Percentiles rank a stretch among this genome's conserved stretches.
Evolutionary conservation across 2,329 filamentous ascomycete species (phyloP).

Genomic region (Fusarium globosum): DNA sequence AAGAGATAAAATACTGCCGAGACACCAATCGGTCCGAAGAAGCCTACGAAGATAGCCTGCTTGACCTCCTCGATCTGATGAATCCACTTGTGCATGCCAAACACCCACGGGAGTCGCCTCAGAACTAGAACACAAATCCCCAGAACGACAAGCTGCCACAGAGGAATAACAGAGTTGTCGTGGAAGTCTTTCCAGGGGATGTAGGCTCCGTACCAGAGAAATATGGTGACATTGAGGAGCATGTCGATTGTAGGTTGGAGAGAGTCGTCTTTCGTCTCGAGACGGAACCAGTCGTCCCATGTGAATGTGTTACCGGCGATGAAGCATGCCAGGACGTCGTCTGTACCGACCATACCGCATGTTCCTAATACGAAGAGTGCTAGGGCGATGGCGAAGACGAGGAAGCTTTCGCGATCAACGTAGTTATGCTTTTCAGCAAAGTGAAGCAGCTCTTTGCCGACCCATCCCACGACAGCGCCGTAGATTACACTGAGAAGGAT

Average conservation of each 20-base stretch:
- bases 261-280: constrained; percentile 89
- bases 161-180: constrained; percentile 73
- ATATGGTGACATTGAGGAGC: constrained; percentile 88
- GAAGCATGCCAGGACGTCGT: constrained; percentile 92
- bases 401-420: constrained; percentile 87
- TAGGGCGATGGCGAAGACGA: constrained; percentile 86
- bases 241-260: constrained; percentile 96
- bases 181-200: constrained; percentile 82
- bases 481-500: constrained; percentile 84
- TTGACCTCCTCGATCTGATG: constrained; percentile 79
- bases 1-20: constrained; percentile 92
- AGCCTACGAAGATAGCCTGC: constrained; percentile 88
- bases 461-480: constrained; percentile 80
- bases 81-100: constrained; percentile 78
- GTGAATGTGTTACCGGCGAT: constrained; percentile 92
- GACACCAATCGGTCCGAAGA: constrained; percentile 93
- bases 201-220: constrained; percentile 90
- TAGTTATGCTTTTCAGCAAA: constrained; percentile 85
- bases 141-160: constrained; percentile 77
- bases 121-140: constrained; percentile 82
- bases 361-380: constrained; percentile 90
- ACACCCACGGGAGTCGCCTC: constrained; percentile 80
- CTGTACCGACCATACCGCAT: constrained; percentile 86
- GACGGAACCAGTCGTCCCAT: constrained; percentile 93
- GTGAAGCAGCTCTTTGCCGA: constrained; percentile 84